A percentile compares a stretch with the other conserved stretches of the same genome.
Conservation (phyloP, 176 grass and related monocot genomes). For the Tillandsia fasciculata region DNA sequence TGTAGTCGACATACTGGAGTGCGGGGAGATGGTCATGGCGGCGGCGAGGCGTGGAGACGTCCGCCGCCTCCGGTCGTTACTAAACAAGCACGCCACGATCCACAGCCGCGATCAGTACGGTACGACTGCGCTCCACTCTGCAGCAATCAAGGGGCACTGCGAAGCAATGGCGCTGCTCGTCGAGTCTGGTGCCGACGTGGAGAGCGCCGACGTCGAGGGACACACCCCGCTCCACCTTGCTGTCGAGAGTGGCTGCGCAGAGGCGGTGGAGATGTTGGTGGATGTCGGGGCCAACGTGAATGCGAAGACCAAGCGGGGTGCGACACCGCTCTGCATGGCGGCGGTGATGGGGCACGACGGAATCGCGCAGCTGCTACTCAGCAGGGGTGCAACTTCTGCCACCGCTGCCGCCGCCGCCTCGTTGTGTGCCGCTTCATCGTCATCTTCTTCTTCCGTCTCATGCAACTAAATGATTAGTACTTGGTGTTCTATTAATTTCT, state of each 20-base stretch:
- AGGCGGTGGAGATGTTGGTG: constrained; percentile 63
- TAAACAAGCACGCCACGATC: constrained; percentile 46
- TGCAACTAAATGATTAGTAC: constrained; percentile 16
- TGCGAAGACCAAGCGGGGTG: constrained; percentile 46
- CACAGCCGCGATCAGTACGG: constrained; percentile 76
- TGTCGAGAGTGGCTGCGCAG: constrained; percentile 52
- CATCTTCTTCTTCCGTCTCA: constrained; percentile 54
- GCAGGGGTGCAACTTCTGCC: constrained; percentile 24
- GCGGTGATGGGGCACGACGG: constrained; percentile 48
- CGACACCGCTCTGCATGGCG: constrained; percentile 63
- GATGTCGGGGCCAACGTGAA: constrained; percentile 68
- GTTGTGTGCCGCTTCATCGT: constrained; percentile 35
- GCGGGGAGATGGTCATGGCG: constrained; percentile 74
- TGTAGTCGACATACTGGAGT: constrained; percentile 61
- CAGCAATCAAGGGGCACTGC: constrained; percentile 72
- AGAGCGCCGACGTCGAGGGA: constrained; percentile 68
- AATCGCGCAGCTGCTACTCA: constrained; percentile 42
- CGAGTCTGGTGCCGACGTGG: constrained; percentile 60
- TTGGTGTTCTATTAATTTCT: neutral
- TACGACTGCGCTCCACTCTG: constrained; percentile 66
- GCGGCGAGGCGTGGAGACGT: constrained; percentile 70
- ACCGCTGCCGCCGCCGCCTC: constrained; percentile 5
- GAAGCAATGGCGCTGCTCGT: constrained; percentile 56
- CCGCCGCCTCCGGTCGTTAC: constrained; percentile 44
- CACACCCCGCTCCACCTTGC: constrained; percentile 78